These are phyloP conservation scores for Botrytis fragariae DNA, from an alignment of 2,329 filamentous ascomycete genomes.

Conservation along the genomic window DNA sequence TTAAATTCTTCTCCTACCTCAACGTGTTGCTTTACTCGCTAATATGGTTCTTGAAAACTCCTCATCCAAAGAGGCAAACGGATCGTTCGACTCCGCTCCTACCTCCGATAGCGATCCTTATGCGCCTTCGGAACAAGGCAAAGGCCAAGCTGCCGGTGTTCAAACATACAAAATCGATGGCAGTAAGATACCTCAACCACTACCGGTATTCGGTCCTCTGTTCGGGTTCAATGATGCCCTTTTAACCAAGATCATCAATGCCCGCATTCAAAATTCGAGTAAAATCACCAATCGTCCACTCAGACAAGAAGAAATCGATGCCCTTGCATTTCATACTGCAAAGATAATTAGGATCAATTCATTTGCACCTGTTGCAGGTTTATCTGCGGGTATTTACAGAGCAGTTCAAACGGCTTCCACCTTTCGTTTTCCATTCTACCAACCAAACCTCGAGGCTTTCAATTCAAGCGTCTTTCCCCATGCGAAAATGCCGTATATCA, in stretches of 20 bases:
- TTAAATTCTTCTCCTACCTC: background rate
- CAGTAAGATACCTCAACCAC: conserved; percentile 29
- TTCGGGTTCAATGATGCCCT: conserved; percentile 28
- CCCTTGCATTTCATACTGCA: conserved; percentile 32
- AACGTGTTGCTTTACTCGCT: background rate
- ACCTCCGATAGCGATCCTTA: conserved; percentile 35
- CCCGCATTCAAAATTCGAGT: background rate
- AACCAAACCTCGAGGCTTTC: conserved; percentile 34
- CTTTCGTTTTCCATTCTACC: conserved; percentile 36
- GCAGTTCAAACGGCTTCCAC: conserved; percentile 27
- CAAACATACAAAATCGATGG: conserved; percentile 17
- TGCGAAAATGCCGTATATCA: conserved; percentile 21
- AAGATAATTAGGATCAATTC: conserved; percentile 34
- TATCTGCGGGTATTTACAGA: conserved; percentile 32
- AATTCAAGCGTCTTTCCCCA: conserved; percentile 27
- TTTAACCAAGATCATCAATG: conserved; percentile 1
- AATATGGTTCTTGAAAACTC: conserved; percentile 34
- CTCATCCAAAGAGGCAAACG: conserved; percentile 21
- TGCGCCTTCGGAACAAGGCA: background rate
- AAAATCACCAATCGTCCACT: conserved; percentile 25
- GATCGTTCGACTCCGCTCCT: conserved; percentile 30
- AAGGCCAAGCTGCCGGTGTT: background rate
- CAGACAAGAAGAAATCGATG: conserved; percentile 34
- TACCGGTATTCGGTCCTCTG: conserved; percentile 32
- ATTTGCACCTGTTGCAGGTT: conserved; percentile 29